These are phyloP conservation scores for Podila minutissima DNA, from an alignment of 192 early-diverging fungal species.

Conservation along the genomic window DNA sequence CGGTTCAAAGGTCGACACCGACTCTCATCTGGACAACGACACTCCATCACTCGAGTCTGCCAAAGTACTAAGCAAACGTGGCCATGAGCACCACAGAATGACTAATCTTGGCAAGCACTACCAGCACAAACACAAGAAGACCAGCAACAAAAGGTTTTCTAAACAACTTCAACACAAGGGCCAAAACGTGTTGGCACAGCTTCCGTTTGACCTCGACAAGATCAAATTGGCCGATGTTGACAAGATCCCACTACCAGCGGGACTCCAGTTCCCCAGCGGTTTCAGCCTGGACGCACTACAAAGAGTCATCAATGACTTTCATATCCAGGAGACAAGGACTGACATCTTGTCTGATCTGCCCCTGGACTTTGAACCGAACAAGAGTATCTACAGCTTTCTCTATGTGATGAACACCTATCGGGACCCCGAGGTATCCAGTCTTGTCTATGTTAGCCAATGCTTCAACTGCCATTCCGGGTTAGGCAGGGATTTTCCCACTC, in stretches of 20 bases:
- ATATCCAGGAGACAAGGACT: slow-evolving; percentile 31
- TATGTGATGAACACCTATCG: slow-evolving; percentile 26
- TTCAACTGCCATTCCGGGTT: too few species aligned
- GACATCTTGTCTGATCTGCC: slow-evolving; percentile 20
- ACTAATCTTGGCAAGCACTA: too few species aligned
- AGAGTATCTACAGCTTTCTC: slow-evolving; percentile 36
- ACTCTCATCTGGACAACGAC: too few species aligned
- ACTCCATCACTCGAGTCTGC: too few species aligned
- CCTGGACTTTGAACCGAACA: slow-evolving; percentile 23
- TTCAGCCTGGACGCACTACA: slow-evolving; percentile 27
- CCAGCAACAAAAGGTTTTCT: background rate
- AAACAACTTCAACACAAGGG: background rate
- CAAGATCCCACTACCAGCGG: slow-evolving; percentile 13
- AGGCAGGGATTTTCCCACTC: background rate
- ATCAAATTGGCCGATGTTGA: background rate
- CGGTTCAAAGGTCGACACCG: too few species aligned
- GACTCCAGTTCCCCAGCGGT: slow-evolving; percentile 26
- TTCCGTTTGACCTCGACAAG: background rate
- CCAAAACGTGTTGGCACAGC: slow-evolving; percentile 5
- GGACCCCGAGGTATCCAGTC: slow-evolving; percentile 19
- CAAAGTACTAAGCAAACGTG: too few species aligned
- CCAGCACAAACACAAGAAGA: too few species aligned
- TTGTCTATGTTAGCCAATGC: too few species aligned
- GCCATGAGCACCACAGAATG: too few species aligned
- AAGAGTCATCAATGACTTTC: slow-evolving; percentile 19